A percentile compares a stretch with the other conserved stretches of the same genome.
Conservation (phyloP, 2,329 filamentous ascomycete genomes). For the Colletotrichum graminicola region DNA sequence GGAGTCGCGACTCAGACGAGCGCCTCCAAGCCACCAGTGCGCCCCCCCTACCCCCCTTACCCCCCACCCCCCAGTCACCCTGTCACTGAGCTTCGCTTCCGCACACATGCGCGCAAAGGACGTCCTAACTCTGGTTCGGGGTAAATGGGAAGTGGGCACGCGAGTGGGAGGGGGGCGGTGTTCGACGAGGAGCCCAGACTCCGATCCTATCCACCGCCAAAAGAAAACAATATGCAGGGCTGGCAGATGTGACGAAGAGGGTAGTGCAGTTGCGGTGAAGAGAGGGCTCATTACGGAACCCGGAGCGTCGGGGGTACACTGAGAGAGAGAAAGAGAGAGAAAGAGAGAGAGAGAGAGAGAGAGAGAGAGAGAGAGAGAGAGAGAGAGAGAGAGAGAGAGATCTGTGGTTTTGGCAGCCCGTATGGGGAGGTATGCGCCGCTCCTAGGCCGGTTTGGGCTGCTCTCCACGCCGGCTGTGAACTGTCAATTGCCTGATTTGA, state of each 20-base stretch:
- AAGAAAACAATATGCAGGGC: neutral
- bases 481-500: neutral
- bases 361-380: too few species aligned
- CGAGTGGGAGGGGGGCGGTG: neutral
- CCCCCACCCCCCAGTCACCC: neutral
- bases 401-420: neutral
- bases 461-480: neutral
- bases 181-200: neutral
- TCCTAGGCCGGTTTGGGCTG: constrained; percentile 5
- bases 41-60: neutral
- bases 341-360: too few species aligned
- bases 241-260: neutral
- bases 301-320: neutral
- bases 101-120: neutral
- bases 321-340: too few species aligned
- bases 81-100: neutral
- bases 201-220: neutral
- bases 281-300: constrained; percentile 5
- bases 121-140: constrained; percentile 1
- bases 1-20: neutral
- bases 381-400: too few species aligned
- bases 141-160: constrained; percentile 8
- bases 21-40: neutral
- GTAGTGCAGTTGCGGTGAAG: constrained; percentile 9
- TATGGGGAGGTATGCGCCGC: constrained; percentile 4